Base-by-base conservation (phyloP, 331 rosid species). In the Stylosanthes scabra region DNA sequence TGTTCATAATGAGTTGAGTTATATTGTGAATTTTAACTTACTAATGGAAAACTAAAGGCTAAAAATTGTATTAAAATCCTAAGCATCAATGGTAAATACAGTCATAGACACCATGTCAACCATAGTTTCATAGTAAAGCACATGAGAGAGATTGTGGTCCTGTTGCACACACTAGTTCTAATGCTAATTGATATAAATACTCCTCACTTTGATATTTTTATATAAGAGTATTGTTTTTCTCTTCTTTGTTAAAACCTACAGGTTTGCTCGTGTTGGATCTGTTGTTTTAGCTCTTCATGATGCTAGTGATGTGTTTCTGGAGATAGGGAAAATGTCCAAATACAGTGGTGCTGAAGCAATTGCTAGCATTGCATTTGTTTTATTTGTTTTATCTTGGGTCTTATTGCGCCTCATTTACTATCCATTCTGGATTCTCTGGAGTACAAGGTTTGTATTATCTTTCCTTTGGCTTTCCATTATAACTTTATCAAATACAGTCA, bases 251-350 rank as follows among this genome's bases (percentile, higher is more conserved):
- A 68, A 69, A 68, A 40, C 64, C 16, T 81, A 70, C 89, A 95
- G 99, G 85, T 95, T 95, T 88, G 88, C 94, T 55, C 97, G 98
- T 40, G 97, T 87, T 63, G 99, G 99, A 57, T 90, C 99, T 34
- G 60, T 95, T 81, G 97, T 95, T 82, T 91, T 95, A 66, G 98
- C 99, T 58, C 79, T 95, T 86, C 99, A 95, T 80, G 99, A 95
- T 87, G 96, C 92, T 16, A 90, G 93, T 40, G 99, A 95, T 77
- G 97, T 95, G 78, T 92, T 95, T 85, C 87, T 95, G 68, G 98
- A 92, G 85, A 80, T 95, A 20, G 99, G 99, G 76, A 92, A 95
- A 88, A 92, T 95, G 99, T 95, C 98, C 76, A 95, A 95, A 79
- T 95, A 95, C 84, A 66, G 96, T 51, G 92, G 98, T 42, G 91